Base-by-base conservation (phyloP, 1,139 yeast genomes). In the Hansenula lynferdii region DNA sequence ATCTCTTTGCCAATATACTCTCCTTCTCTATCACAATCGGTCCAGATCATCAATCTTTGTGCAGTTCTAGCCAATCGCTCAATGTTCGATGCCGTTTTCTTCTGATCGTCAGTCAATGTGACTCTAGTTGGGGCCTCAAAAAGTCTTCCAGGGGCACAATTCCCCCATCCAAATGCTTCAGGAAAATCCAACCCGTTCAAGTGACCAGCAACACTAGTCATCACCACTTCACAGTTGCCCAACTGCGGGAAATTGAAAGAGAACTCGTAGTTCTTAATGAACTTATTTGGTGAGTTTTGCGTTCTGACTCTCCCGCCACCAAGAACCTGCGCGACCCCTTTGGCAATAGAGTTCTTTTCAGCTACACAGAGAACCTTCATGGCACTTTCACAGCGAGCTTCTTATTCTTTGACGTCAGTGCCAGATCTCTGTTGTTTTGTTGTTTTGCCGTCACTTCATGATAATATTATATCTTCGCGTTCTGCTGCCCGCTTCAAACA, bases 11-110 rank as follows among this genome's bases (percentile, higher is more conserved):
- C 99, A 44, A 94, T 94, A 57, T 82, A 84, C 60, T 94, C 99
- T 1, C 99, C 99, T 57, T 94, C 99, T 31, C 98, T 70, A 67
- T 94, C 99, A 62, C 97, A 92, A 70, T 94, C 99, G 2, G 98
- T 94, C 98, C 98, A 94, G 9, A 94, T 87, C 84, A 86, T 85
- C 45, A 94, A 64, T 35, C 68, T 66, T 37, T 77, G 72, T 6
- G 85, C 75, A 23, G 51, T 56, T 28, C 80, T 58, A 4, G 92
- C 86, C 54, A 89, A 90, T 5, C 61, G 61, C 28, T 72, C 61
- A 35, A 94, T 86, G 55, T 92, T 92, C n/a, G 69, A 65, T 15
- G 81, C 81, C 18, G 87, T 76, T 20, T 70, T 72, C 44, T 61
- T 57, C 49, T 69, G 68, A 35, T 65, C 65, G 25, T 67, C 66